Percentiles rank a stretch among this genome's conserved stretches.
These are phyloP conservation scores for Lipomyces starkeyi DNA, from an alignment of 805 yeast species.

Conservation along the genomic window DNA sequence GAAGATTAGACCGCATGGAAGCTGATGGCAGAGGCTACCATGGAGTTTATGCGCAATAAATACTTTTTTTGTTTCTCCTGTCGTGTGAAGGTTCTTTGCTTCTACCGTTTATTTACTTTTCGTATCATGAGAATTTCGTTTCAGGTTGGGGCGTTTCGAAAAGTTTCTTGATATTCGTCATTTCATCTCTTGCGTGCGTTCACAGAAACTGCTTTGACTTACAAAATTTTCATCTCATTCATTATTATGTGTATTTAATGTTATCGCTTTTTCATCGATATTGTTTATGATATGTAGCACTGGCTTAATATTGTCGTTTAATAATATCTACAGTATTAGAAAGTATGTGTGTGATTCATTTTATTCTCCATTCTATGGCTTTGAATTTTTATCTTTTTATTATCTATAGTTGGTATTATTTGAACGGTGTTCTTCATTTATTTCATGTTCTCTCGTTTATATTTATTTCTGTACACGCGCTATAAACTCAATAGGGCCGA, in stretches of 20 bases:
- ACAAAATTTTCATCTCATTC: not conserved
- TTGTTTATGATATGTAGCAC: not conserved
- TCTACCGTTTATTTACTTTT: slow-evolving; percentile 5
- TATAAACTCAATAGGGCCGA: not conserved
- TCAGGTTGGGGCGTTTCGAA: slow-evolving; percentile 29
- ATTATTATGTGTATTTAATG: not conserved
- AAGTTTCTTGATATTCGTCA: slow-evolving; percentile 11
- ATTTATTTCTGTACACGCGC: not conserved
- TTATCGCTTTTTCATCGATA: slow-evolving; percentile 3
- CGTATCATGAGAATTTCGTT: slow-evolving; percentile 7
- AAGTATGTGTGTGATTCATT: not conserved
- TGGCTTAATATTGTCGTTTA: not conserved
- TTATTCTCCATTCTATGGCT: not conserved
- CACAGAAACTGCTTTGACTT: slow-evolving; percentile 12
- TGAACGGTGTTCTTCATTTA: not conserved
- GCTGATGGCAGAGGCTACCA: slow-evolving; percentile 53
- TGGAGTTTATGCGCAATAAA: slow-evolving; percentile 50
- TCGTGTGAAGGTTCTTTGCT: slow-evolving; percentile 17
- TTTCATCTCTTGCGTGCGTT: slow-evolving; percentile 5
- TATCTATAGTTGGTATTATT: slow-evolving; percentile 1
- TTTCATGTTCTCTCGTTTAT: not conserved
- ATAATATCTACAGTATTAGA: not conserved
- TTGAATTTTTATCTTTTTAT: not conserved
- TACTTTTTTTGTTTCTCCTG: not conserved
- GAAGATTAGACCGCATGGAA: slow-evolving; percentile 60